Evolutionary conservation across 2,329 filamentous ascomycete genomes (phyloP).

Genomic region (Nannizziopsis barbatae): DNA sequence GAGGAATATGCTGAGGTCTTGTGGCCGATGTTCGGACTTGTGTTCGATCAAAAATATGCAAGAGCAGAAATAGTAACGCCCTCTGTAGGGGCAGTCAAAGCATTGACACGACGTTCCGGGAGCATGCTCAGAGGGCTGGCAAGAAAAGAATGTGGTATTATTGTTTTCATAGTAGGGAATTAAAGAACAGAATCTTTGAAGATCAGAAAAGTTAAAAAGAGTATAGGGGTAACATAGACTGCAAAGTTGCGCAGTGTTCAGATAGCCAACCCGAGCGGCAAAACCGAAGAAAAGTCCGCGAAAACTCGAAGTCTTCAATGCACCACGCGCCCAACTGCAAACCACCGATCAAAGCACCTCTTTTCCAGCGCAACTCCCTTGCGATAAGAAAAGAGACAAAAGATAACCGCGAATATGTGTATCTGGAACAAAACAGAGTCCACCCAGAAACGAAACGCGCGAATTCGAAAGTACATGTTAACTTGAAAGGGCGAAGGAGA

Average conservation of each 20-base stretch:
- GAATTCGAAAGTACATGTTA: neutral
- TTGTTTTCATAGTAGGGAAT: too few relatives aligned
- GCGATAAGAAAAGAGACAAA: neutral
- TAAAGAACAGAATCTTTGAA: too few relatives aligned
- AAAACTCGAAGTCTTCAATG: neutral
- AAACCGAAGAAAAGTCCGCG: neutral
- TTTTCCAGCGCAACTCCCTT: slow-evolving; percentile 4
- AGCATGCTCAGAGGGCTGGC: too few relatives aligned
- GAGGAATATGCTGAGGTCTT: too few relatives aligned
- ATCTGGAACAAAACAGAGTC: neutral
- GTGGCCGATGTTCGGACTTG: too few relatives aligned
- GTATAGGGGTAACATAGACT: too few relatives aligned
- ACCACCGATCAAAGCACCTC: neutral
- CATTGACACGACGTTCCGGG: too few relatives aligned
- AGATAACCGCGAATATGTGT: neutral
- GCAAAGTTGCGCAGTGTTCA: neutral
- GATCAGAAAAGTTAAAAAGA: too few relatives aligned
- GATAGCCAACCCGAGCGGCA: neutral
- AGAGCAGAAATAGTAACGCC: too few relatives aligned
- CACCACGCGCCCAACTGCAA: neutral
- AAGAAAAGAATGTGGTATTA: too few relatives aligned
- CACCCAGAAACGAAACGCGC: neutral
- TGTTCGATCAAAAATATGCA: too few relatives aligned
- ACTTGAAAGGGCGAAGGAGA: neutral
- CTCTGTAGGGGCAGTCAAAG: too few relatives aligned